Evolutionary conservation across 768 basidiomycete genomes (phyloP).

Genomic region (Tremella yokohamensis): DNA sequence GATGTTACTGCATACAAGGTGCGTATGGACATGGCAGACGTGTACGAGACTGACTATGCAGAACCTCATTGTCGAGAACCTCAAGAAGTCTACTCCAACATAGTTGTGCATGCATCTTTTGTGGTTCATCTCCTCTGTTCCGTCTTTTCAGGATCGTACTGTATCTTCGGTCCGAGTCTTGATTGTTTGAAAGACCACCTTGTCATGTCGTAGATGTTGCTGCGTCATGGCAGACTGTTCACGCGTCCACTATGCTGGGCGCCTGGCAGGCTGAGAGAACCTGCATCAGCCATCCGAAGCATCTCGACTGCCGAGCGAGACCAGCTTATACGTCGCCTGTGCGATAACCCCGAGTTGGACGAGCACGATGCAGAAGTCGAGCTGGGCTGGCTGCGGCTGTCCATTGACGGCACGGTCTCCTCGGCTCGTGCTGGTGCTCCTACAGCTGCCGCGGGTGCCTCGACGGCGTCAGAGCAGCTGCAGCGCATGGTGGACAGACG

Average conservation of each 20-base stretch:
- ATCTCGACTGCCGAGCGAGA: not conserved
- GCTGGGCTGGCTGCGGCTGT: slow-evolving; percentile 56
- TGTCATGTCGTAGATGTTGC: no score
- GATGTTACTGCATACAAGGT: slow-evolving; percentile 87
- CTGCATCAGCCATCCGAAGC: not conserved
- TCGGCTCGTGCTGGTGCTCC: not conserved
- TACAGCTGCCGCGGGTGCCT: not conserved
- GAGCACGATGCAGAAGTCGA: slow-evolving; percentile 49
- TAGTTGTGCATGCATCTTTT: not conserved
- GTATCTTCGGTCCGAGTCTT: no score
- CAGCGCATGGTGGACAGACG: slow-evolving; percentile 60
- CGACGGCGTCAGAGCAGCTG: slow-evolving; percentile 10
- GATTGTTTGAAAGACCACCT: no score
- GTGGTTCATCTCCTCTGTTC: no score
- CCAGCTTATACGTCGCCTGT: not conserved
- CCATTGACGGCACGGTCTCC: not conserved
- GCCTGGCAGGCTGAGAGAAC: no score
- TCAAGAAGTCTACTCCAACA: not conserved
- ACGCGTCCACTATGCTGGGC: no score
- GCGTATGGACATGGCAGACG: not conserved
- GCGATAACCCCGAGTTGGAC: slow-evolving; percentile 36
- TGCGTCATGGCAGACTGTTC: no score
- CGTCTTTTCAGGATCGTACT: no score
- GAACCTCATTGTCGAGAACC: slow-evolving; percentile 5
- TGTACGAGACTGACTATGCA: slow-evolving; percentile 1